These are phyloP conservation scores for Stephania yunnanensis DNA, from an alignment of 164 flowering plant species.

Conservation along the genomic window DNA sequence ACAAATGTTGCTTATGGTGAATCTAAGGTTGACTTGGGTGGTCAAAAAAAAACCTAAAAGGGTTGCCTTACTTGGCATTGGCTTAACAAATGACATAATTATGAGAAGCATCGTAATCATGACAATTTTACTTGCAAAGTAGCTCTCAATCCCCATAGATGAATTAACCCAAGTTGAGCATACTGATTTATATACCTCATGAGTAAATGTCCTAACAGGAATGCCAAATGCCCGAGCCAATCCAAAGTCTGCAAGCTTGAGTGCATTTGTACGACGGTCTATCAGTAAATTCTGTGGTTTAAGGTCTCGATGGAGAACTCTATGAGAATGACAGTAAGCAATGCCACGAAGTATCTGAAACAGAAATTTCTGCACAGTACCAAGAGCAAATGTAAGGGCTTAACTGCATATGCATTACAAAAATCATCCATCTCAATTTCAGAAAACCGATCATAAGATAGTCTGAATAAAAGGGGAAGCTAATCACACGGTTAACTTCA, in stretches of 20 bases:
- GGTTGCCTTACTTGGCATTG: neutral
- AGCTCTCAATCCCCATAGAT: neutral
- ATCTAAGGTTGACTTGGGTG: neutral
- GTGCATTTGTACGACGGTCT: constrained; percentile 77
- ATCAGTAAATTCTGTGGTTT: constrained; percentile 93
- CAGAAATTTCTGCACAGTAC: constrained; percentile 58
- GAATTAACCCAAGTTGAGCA: neutral
- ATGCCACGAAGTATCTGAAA: constrained; percentile 94
- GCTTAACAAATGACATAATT: neutral
- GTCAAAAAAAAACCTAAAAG: neutral
- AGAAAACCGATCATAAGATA: neutral
- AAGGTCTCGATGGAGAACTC: constrained; percentile 89
- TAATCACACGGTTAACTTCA: neutral
- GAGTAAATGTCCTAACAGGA: constrained; percentile 93
- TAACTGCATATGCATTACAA: neutral
- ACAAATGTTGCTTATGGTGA: neutral
- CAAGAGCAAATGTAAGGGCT: neutral
- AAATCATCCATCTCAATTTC: neutral
- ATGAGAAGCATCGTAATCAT: neutral
- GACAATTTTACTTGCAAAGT: neutral
- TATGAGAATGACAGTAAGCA: constrained; percentile 90
- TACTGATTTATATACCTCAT: constrained; percentile 51
- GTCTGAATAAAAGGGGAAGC: neutral
- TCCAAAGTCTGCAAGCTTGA: constrained; percentile 96
- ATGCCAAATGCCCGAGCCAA: constrained; percentile 96